Percentiles rank a stretch among this genome's conserved stretches.
Evolutionary conservation across 148 eudicot genomes (phyloP).

Genomic region (Heliosperma pusillum): DNA sequence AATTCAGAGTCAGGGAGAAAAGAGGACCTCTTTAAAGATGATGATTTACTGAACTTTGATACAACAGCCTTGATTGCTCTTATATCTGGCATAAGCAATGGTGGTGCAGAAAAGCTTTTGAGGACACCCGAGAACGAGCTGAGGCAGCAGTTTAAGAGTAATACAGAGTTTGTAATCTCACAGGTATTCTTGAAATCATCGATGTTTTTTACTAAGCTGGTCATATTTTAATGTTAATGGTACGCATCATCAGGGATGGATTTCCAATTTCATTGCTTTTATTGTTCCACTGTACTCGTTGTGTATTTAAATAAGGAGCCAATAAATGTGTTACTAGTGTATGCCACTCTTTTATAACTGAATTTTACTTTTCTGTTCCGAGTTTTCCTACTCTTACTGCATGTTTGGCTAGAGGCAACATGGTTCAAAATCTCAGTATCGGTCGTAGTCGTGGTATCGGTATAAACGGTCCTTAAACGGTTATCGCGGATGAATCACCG

Average conservation of each 20-base stretch:
- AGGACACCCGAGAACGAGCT: slow-evolving; percentile 60
- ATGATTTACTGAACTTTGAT: slow-evolving; percentile 71
- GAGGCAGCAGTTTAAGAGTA: slow-evolving; percentile 63
- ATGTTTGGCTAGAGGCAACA: background rate
- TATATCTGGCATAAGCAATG: slow-evolving; percentile 88
- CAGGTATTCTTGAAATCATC: slow-evolving; percentile 46
- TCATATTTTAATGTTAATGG: background rate
- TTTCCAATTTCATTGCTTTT: background rate
- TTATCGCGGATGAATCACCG: too few relatives aligned
- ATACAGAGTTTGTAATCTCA: slow-evolving; percentile 65
- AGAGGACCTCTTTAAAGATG: slow-evolving; percentile 15
- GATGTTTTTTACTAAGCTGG: background rate
- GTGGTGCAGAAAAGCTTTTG: slow-evolving; percentile 56
- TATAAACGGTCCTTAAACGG: too few relatives aligned
- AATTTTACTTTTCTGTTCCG: background rate
- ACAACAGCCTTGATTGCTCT: slow-evolving; percentile 87
- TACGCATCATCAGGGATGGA: background rate
- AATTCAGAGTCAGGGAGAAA: slow-evolving; percentile 17
- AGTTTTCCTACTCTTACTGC: background rate
- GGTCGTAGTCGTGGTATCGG: too few relatives aligned
- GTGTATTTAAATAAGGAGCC: background rate
- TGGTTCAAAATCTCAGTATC: slow-evolving; percentile 31
- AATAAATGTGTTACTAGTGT: background rate
- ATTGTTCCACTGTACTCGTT: background rate
- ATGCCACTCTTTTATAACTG: background rate